Evolutionary conservation across 148 eudicot genomes (phyloP), one percentile per base, ranked within the genome.

Genomic region (Camellia sinensis): DNA sequence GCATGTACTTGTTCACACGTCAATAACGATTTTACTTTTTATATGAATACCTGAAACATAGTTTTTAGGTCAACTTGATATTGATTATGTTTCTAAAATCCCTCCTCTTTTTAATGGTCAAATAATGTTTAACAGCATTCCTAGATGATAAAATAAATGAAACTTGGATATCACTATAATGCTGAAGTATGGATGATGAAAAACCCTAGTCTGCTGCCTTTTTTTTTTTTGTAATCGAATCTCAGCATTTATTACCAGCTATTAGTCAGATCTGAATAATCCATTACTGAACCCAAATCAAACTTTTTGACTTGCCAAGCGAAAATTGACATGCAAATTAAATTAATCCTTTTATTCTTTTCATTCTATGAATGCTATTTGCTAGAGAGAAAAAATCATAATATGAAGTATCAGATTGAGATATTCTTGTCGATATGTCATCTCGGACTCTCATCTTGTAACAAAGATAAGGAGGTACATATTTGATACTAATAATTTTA

Each of bases 81-180:
- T 29, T 29, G 29, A 29, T 29, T 29, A 29, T 29, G 29, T 29
- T 29, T 29, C 29, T 29, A 29, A 29, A 29, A 29, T 29, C 29
- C 29, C 29, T 29, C 29, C 29, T 29, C 29, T 29, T 29, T 29
- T 29, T 29, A 29, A 29, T 29, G 29, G 29, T 29, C 1, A 29
- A 29, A 29, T 29, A 29, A 29, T 29, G 29, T 71, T 71, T 71
- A 21, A 10, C n/a, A 21, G 13, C 43, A 50, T 11, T 21, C 52
- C 75, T 11, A 50, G 75, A n/a, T 19, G 74, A 48, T 54, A 48
- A 45, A 70, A 50, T 12, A 71, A 71, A 48, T 15, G 15, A 71
- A 45, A 11, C 59, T 48, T 71, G 40, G 75, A 71, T 41, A 71
- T 71, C 75, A 71, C 40, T 29, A 29, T 29, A 29, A 29, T 29